These are phyloP conservation scores for Barnettozyma wickerhamii DNA, from an alignment of 805 yeast genomes.

Conservation along the genomic window DNA sequence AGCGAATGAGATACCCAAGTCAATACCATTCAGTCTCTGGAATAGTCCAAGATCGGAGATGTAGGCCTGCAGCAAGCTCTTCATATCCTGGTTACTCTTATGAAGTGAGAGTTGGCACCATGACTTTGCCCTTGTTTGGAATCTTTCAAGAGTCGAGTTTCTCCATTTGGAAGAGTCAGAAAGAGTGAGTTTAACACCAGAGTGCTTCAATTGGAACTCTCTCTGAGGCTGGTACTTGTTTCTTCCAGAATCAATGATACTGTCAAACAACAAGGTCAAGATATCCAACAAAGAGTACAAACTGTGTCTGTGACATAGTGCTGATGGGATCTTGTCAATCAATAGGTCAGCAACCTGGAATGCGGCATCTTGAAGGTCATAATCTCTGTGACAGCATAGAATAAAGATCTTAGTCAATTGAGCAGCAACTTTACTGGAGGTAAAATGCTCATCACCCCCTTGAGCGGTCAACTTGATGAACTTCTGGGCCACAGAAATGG, in stretches of 20 bases:
- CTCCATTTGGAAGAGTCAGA: conserved; percentile 81
- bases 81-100: conserved; percentile 67
- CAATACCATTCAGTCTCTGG: conserved; percentile 41
- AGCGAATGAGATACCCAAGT: conserved; percentile 87
- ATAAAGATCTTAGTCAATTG: conserved; percentile 68
- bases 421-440: conserved; percentile 53
- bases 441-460: conserved; percentile 53
- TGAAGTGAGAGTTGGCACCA: conserved; percentile 65
- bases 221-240: conserved; percentile 85
- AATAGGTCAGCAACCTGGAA: conserved; percentile 69
- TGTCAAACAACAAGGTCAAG: conserved; percentile 68
- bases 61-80: conserved; percentile 74
- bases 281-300: conserved; percentile 79
- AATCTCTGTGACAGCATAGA: conserved; percentile 73
- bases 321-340: conserved; percentile 63
- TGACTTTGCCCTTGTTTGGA: conserved; percentile 52
- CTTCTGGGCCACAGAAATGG: conserved; percentile 53
- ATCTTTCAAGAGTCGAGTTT: conserved; percentile 52
- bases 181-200: conserved; percentile 40
- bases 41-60: conserved; percentile 43
- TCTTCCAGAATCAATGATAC: conserved; percentile 78
- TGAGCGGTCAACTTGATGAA: conserved; percentile 43
- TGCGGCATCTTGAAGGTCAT: conserved; percentile 73
- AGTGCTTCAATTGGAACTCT: conserved; percentile 45
- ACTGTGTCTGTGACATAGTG: conserved; percentile 69